Evolutionary conservation across 192 early-diverging fungal species (phyloP).

Genomic region (Backusella westeae): DNA sequence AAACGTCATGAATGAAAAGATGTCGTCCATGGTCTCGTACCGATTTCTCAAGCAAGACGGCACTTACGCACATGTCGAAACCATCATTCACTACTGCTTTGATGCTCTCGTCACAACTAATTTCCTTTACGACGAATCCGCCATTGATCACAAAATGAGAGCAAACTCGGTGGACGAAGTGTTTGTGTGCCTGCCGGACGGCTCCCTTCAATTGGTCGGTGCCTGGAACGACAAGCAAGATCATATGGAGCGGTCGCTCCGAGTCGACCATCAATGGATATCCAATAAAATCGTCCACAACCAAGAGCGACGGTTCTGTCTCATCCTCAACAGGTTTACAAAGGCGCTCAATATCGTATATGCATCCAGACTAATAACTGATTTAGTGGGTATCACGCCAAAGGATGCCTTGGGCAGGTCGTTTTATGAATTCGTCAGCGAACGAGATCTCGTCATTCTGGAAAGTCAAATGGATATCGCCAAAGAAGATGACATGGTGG

Average conservation of each 20-base stretch:
- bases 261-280: background rate
- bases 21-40: conserved; percentile 38
- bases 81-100: conserved; percentile 27
- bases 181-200: background rate
- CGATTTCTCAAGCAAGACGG: conserved; percentile 41
- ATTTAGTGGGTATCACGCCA: background rate
- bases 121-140: background rate
- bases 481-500: conserved; percentile 8
- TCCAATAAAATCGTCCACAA: background rate
- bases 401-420: background rate
- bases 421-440: conserved; percentile 9
- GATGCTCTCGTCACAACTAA: conserved; percentile 21
- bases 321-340: conserved; percentile 23
- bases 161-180: conserved; percentile 11
- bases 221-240: conserved; percentile 11
- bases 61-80: conserved; percentile 18
- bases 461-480: conserved; percentile 12
- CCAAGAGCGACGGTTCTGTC: conserved; percentile 16
- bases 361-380: background rate
- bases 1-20: conserved; percentile 37
- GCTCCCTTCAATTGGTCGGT: conserved; percentile 1
- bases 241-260: background rate
- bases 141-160: conserved; percentile 17
- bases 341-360: conserved; percentile 3
- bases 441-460: background rate